A percentile compares a stretch with the other conserved stretches of the same genome.
These are phyloP conservation scores for Scalesia atractyloides DNA, from an alignment of 129 eudicot species.

Conservation along the genomic window DNA sequence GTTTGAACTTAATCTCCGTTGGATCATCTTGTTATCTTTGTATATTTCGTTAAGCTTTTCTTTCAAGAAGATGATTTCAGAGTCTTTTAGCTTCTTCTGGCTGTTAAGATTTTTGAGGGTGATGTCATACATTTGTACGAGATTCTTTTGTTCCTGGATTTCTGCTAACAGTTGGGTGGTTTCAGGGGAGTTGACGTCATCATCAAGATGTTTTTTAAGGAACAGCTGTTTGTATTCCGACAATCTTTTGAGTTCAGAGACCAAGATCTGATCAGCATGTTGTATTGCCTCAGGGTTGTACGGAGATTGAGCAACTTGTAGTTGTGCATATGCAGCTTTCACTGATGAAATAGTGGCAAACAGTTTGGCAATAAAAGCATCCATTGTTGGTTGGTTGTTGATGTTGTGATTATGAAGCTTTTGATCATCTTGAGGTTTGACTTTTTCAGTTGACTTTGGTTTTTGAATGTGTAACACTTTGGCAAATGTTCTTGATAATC, in stretches of 20 bases:
- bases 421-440: constrained; percentile 43
- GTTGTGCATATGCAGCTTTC: constrained; percentile 74
- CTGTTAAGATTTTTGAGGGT: constrained; percentile 58
- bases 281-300: constrained; percentile 78
- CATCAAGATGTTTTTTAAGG: constrained; percentile 66
- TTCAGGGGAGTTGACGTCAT: constrained; percentile 46
- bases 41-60: constrained; percentile 62
- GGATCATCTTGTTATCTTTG: constrained; percentile 57
- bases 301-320: constrained; percentile 85
- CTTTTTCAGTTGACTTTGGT: constrained; percentile 28
- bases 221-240: constrained; percentile 69
- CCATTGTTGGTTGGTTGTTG: constrained; percentile 33
- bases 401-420: constrained; percentile 14
- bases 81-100: constrained; percentile 61
- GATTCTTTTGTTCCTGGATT: constrained; percentile 67
- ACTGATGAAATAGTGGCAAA: constrained; percentile 69
- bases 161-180: constrained; percentile 52
- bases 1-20: constrained; percentile 59
- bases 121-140: constrained; percentile 56
- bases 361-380: constrained; percentile 68
- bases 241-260: constrained; percentile 65
- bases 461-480: constrained; percentile 64
- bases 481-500: constrained; percentile 62
- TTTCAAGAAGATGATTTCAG: constrained; percentile 70
- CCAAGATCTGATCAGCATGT: constrained; percentile 65